Conservation (phyloP, 148 eudicot species). For the Fagopyrum tataricum region DNA sequence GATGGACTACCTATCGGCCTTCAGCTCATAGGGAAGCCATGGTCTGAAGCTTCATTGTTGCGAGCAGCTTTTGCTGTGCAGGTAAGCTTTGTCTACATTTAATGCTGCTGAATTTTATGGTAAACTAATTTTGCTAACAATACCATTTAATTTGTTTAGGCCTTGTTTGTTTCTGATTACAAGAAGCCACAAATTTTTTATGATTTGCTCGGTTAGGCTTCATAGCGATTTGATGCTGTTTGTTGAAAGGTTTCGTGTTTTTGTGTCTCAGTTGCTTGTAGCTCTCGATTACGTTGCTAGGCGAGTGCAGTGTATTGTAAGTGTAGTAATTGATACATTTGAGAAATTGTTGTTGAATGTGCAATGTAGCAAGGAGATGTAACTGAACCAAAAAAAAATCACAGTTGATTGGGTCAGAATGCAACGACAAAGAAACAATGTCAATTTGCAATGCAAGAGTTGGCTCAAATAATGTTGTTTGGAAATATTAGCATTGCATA, state of each 20-base stretch:
- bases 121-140: background rate
- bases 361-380: background rate
- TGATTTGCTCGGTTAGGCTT: constrained; percentile 31
- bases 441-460: background rate
- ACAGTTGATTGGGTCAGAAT: too few species aligned
- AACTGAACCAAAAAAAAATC: background rate
- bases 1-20: constrained; percentile 92
- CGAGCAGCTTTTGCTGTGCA: constrained; percentile 65
- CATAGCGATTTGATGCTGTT: background rate
- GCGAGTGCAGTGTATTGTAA: background rate
- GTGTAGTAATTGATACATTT: background rate
- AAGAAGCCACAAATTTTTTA: constrained; percentile 63
- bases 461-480: background rate
- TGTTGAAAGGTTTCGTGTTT: background rate
- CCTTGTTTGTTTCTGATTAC: constrained; percentile 37
- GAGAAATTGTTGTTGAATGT: background rate
- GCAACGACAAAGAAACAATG: too few species aligned
- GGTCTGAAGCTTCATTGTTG: constrained; percentile 80
- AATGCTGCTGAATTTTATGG: background rate
- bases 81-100: constrained; percentile 28
- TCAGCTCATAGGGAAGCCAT: constrained; percentile 83
- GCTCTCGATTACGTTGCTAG: background rate
- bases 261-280: too few species aligned
- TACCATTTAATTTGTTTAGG: constrained; percentile 30
- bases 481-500: too few species aligned